A percentile compares a stretch with the other conserved stretches of the same genome.
These are phyloP conservation scores for Lachancea waltii DNA, from an alignment of 805 yeast genomes.

Conservation along the genomic window DNA sequence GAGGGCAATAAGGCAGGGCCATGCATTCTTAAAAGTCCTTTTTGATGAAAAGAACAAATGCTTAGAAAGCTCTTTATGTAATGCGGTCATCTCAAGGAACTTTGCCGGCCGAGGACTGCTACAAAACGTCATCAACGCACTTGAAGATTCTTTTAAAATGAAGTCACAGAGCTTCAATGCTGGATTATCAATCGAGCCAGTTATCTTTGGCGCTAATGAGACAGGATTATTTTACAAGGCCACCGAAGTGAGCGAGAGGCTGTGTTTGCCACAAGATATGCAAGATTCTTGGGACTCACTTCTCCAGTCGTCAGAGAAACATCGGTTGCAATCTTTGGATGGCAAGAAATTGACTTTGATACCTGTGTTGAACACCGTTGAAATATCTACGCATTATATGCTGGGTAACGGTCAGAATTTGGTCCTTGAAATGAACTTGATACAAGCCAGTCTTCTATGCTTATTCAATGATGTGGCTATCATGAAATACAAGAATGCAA, in stretches of 20 bases:
- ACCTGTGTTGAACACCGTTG: slow-evolving; percentile 11
- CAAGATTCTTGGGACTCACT: slow-evolving; percentile 1
- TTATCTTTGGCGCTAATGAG: neutral
- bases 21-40: neutral
- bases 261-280: neutral
- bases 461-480: slow-evolving; percentile 19
- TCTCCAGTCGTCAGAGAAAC: neutral
- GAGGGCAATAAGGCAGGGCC: slow-evolving; percentile 1
- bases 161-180: neutral
- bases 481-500: slow-evolving; percentile 12
- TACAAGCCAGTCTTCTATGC: slow-evolving; percentile 23
- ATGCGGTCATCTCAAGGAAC: neutral
- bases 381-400: slow-evolving; percentile 13
- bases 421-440: slow-evolving; percentile 21
- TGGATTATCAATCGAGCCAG: neutral
- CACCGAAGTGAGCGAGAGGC: too few relatives aligned
- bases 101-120: neutral
- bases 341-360: slow-evolving; percentile 4
- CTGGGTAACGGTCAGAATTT: slow-evolving; percentile 9
- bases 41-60: neutral
- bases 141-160: neutral
- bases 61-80: slow-evolving; percentile 1
- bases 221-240: neutral
- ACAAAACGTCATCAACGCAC: neutral
- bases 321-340: neutral